Conservation (phyloP, 805 yeast genomes). For the Sugiyamaella mastotermitis region DNA sequence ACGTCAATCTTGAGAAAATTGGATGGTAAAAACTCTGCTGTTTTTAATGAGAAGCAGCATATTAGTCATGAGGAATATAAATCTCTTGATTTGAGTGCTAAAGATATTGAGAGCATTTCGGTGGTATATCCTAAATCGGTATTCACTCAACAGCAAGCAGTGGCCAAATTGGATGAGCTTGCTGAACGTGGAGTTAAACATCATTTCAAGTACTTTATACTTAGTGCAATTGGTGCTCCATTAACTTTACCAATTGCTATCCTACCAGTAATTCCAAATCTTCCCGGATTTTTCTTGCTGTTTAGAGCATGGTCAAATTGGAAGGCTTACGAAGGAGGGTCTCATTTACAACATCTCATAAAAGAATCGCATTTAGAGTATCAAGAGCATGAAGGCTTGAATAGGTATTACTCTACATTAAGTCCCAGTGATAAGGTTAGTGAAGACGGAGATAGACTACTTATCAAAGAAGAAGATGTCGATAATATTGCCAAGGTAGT, state of each 20-base stretch:
- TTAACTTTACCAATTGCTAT: conserved; percentile 73
- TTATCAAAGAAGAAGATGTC: conserved; percentile 43
- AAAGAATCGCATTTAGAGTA: conserved; percentile 35
- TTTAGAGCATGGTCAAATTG: conserved; percentile 81
- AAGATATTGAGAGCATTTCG: conserved; percentile 24
- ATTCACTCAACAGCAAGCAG: conserved; percentile 28
- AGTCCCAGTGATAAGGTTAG: conserved; percentile 14
- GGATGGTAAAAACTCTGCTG: conserved; percentile 15
- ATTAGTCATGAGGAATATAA: conserved; percentile 16
- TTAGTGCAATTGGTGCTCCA: conserved; percentile 61
- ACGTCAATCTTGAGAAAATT: conserved; percentile 43
- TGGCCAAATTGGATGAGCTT: conserved; percentile 37
- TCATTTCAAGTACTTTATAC: conserved; percentile 51
- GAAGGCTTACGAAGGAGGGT: conserved; percentile 70
- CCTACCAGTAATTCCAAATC: conserved; percentile 82
- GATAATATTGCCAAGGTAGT: conserved; percentile 40
- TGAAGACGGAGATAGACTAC: conserved; percentile 18
- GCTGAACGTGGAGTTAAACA: conserved; percentile 40
- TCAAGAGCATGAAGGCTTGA: conserved; percentile 11
- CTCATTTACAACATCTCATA: conserved; percentile 56
- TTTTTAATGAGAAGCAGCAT: conserved; percentile 16
- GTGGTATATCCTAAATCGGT: conserved; percentile 46
- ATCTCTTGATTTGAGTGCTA: conserved; percentile 17
- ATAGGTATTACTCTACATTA: conserved; percentile 15
- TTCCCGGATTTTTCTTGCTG: conserved; percentile 82